Evolutionary conservation across 495 filamentous ascomycete species (phyloP).

Genomic region (Xylaria palmicola): DNA sequence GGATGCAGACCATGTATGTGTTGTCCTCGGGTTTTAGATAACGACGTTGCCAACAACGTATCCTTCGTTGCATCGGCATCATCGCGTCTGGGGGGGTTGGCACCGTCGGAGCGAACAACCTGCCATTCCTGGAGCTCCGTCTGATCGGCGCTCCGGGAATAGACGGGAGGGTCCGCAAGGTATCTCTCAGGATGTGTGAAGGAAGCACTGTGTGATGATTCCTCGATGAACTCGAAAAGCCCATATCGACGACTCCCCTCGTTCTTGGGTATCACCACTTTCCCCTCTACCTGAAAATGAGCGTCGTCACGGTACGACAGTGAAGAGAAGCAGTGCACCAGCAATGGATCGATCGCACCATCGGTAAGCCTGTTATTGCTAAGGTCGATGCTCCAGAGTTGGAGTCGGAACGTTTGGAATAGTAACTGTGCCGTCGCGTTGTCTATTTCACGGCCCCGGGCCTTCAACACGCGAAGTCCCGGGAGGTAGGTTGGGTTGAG

Average conservation of each 20-base stretch:
- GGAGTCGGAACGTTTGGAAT: conserved; percentile 28
- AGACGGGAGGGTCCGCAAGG: conserved; percentile 41
- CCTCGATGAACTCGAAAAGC: conserved; percentile 35
- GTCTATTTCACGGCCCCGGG: conserved; percentile 36
- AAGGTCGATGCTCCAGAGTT: conserved; percentile 48
- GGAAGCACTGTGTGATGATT: conserved; percentile 35
- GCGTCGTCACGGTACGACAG: conserved; percentile 22
- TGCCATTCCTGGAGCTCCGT: conserved; percentile 22
- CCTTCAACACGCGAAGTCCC: conserved; percentile 42
- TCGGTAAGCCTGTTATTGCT: conserved; percentile 44
- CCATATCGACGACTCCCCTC: conserved; percentile 31
- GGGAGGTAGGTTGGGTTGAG: conserved; percentile 33
- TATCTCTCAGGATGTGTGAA: conserved; percentile 38
- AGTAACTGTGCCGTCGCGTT: conserved; percentile 29
- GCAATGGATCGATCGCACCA: conserved; percentile 25
- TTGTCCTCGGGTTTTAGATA: background rate
- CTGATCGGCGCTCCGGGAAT: conserved; percentile 25
- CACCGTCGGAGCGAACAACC: conserved; percentile 34
- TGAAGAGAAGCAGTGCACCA: conserved; percentile 24
- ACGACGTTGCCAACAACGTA: conserved; percentile 22
- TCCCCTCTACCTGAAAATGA: conserved; percentile 38
- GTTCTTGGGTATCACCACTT: conserved; percentile 16
- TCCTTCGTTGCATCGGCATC: conserved; percentile 31
- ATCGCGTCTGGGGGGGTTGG: conserved; percentile 26
- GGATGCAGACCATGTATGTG: conserved; percentile 1